These are phyloP conservation scores for Claviceps monticola DNA, from an alignment of 2,329 filamentous ascomycete genomes.

Conservation along the genomic window DNA sequence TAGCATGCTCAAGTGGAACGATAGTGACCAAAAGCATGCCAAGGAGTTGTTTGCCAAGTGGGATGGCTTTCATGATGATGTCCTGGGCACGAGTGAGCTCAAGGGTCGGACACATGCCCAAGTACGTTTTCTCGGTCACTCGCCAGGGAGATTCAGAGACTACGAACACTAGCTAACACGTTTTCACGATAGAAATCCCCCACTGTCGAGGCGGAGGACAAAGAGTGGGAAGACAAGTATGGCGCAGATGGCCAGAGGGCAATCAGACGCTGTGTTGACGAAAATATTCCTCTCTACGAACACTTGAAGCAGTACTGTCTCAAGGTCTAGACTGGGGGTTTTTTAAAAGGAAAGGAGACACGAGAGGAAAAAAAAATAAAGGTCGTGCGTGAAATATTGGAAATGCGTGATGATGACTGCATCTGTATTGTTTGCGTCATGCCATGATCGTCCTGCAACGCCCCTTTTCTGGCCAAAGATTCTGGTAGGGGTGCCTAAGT, in stretches of 20 bases:
- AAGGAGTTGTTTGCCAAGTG: slow-evolving; percentile 81
- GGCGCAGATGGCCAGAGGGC: slow-evolving; percentile 56
- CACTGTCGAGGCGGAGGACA: slow-evolving; percentile 51
- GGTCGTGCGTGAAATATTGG: background rate
- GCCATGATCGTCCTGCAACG: background rate
- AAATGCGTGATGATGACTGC: background rate
- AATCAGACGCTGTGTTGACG: slow-evolving; percentile 58
- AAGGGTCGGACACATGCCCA: slow-evolving; percentile 52
- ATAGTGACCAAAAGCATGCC: slow-evolving; percentile 59
- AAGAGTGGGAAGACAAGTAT: slow-evolving; percentile 61
- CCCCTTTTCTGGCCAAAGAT: background rate
- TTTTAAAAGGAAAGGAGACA: background rate
- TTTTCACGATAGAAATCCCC: slow-evolving; percentile 37
- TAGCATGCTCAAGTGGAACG: slow-evolving; percentile 75
- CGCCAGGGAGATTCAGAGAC: background rate
- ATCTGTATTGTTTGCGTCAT: background rate
- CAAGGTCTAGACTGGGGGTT: slow-evolving; percentile 30
- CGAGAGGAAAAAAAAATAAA: background rate
- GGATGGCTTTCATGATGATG: slow-evolving; percentile 94
- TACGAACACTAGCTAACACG: background rate
- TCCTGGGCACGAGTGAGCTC: slow-evolving; percentile 66
- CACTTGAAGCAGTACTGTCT: slow-evolving; percentile 69
- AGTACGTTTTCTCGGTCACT: slow-evolving; percentile 25
- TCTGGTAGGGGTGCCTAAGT: background rate
- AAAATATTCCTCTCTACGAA: slow-evolving; percentile 62